These are phyloP conservation scores for Cladophialophora immunda DNA, from an alignment of 2,329 filamentous ascomycete species.

Conservation along the genomic window DNA sequence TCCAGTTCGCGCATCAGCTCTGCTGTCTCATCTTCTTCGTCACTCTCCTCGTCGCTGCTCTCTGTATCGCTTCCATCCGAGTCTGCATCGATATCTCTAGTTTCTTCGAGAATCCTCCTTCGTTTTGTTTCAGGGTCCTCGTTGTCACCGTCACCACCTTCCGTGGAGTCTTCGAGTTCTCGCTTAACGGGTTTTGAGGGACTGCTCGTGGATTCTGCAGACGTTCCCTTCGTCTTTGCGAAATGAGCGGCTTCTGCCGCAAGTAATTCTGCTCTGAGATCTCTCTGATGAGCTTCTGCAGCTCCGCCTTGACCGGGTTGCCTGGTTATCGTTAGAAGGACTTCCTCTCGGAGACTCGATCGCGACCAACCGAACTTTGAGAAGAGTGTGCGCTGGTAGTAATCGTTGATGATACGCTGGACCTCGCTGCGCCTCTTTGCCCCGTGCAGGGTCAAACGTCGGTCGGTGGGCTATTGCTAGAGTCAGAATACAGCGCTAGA, in stretches of 20 bases:
- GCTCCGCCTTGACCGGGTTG: constrained; percentile 90
- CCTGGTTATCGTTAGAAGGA: constrained; percentile 48
- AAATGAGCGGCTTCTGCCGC: constrained; percentile 88
- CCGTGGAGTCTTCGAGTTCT: constrained; percentile 63
- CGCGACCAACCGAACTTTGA: constrained; percentile 77
- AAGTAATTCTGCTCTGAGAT: constrained; percentile 88
- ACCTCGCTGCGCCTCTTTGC: constrained; percentile 92
- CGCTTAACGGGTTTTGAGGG: constrained; percentile 64
- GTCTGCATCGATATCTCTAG: constrained; percentile 85
- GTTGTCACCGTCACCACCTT: constrained; percentile 55
- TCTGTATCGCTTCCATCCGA: constrained; percentile 66
- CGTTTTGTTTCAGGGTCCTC: constrained; percentile 84
- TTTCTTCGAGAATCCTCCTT: constrained; percentile 85
- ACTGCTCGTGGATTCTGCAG: constrained; percentile 46
- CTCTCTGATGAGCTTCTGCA: constrained; percentile 73
- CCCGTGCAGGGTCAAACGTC: constrained; percentile 93
- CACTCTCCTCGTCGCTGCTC: constrained; percentile 72
- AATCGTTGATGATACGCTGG: constrained; percentile 96
- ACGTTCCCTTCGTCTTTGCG: constrained; percentile 73
- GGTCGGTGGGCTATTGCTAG: constrained; percentile 73
- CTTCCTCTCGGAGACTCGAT: background rate
- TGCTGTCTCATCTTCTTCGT: constrained; percentile 83
- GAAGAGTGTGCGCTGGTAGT: constrained; percentile 88
- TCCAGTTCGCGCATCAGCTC: constrained; percentile 92
- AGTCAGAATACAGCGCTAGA: constrained; percentile 56